Percentiles rank a stretch among this genome's conserved stretches.
phyloP scores from a whole-genome alignment of 805 yeast species.

The Debaryomyces prosopidis region DNA sequence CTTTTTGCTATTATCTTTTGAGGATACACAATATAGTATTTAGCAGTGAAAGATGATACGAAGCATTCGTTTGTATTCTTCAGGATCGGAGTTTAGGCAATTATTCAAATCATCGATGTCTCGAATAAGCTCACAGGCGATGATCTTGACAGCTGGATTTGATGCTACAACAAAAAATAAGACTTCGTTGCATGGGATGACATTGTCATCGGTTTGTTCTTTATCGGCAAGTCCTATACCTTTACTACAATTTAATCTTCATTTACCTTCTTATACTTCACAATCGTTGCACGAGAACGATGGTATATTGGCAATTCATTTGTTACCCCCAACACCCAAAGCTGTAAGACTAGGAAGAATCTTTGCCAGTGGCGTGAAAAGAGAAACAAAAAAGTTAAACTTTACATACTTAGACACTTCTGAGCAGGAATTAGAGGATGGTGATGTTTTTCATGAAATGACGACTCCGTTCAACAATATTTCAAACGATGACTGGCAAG shows the following conservation, averaged over 20 bases:
- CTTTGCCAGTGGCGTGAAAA: slow-evolving; percentile 62
- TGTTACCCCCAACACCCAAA: slow-evolving; percentile 59
- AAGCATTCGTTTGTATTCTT: slow-evolving; percentile 2
- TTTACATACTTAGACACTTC: slow-evolving; percentile 26
- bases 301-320: slow-evolving; percentile 66
- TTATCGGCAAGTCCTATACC: slow-evolving; percentile 77
- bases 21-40: not conserved
- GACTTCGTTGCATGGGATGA: slow-evolving; percentile 61
- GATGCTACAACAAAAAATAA: slow-evolving; percentile 9
- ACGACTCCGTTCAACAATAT: slow-evolving; percentile 56
- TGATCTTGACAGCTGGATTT: slow-evolving; percentile 41
- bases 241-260: slow-evolving; percentile 80
- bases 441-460: slow-evolving; percentile 42
- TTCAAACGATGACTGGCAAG: slow-evolving; percentile 32
- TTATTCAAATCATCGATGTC: slow-evolving; percentile 36
- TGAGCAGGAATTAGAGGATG: slow-evolving; percentile 26
- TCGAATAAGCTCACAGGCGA: slow-evolving; percentile 41
- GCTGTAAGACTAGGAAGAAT: slow-evolving; percentile 62
- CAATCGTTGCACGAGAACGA: slow-evolving; percentile 55
- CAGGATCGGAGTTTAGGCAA: slow-evolving; percentile 1
- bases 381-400: slow-evolving; percentile 38
- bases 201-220: slow-evolving; percentile 84
- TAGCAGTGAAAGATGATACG: not conserved
- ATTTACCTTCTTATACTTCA: slow-evolving; percentile 83
- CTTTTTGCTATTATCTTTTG: not conserved